A percentile compares a stretch with the other conserved stretches of the same genome.
Conservation (phyloP, 2,329 filamentous ascomycete genomes). For the Mariannaea elegans region DNA sequence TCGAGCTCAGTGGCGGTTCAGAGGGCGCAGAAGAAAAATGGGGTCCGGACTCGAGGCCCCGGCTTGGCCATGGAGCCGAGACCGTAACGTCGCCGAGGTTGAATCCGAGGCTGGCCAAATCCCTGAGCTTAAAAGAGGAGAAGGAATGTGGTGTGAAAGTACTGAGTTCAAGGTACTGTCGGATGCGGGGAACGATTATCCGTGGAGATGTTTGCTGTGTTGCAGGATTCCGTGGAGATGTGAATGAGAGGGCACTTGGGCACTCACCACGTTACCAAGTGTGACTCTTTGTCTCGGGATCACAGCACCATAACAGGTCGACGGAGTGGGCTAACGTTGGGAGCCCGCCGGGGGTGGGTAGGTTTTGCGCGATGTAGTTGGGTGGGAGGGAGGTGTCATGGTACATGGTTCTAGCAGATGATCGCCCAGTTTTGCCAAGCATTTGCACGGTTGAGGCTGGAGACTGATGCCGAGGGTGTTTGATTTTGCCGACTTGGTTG, state of each 20-base stretch:
- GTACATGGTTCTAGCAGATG: constrained; percentile 16
- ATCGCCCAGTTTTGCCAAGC: constrained; percentile 18
- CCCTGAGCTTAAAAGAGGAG: background rate
- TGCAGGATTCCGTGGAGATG: background rate
- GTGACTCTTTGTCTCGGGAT: constrained; percentile 5
- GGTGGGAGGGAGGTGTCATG: background rate
- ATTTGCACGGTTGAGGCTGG: constrained; percentile 9
- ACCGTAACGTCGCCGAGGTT: constrained; percentile 8
- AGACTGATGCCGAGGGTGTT: too few species aligned
- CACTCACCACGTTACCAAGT: background rate
- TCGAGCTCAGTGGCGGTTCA: background rate
- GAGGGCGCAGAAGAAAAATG: background rate
- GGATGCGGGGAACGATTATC: background rate
- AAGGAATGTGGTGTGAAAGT: background rate
- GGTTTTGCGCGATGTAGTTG: constrained; percentile 12
- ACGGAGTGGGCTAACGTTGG: constrained; percentile 8
- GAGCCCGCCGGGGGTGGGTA: constrained; percentile 15
- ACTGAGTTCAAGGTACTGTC: background rate
- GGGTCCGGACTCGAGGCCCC: background rate
- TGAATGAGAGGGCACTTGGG: constrained; percentile 1
- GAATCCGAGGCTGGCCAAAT: constrained; percentile 6
- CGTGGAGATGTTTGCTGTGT: too few species aligned
- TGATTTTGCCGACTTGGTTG: too few species aligned
- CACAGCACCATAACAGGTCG: constrained; percentile 12
- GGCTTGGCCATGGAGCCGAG: background rate